Conservation (phyloP, 371 early-diverging fungal genomes). For the Gilbertella persicaria region DNA sequence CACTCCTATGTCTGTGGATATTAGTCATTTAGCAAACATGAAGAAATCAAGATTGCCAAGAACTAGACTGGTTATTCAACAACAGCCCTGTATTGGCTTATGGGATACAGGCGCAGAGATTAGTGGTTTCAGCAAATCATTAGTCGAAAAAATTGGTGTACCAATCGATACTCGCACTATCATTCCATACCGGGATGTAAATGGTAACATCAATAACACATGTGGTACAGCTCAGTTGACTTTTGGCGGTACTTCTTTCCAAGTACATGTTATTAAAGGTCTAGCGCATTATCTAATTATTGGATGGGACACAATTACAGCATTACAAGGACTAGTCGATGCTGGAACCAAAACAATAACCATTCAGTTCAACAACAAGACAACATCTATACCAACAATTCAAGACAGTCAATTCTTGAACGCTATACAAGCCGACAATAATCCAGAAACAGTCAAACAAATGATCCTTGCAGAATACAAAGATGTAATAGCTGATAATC, state of each 20-base stretch:
- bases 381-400: background rate
- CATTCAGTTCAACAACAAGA: background rate
- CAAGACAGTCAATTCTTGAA: background rate
- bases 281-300: background rate
- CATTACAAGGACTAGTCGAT: background rate
- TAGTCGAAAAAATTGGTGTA: background rate
- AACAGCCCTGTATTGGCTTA: background rate
- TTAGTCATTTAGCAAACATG: constrained; percentile 1
- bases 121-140: background rate
- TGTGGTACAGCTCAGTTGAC: constrained; percentile 1
- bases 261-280: constrained; percentile 6
- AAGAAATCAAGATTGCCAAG: background rate
- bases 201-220: constrained; percentile 5
- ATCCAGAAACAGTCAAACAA: background rate
- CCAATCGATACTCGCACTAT: background rate
- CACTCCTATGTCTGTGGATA: constrained; percentile 1
- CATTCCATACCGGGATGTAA: constrained; percentile 4
- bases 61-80: background rate
- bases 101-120: constrained; percentile 13
- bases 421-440: background rate
- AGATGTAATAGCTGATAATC: constrained; percentile 5
- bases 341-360: background rate
- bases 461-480: constrained; percentile 4
- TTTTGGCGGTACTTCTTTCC: background rate
- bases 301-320: constrained; percentile 4